Conservation (phyloP, 495 filamentous ascomycete genomes). For the Platismatia glauca region DNA sequence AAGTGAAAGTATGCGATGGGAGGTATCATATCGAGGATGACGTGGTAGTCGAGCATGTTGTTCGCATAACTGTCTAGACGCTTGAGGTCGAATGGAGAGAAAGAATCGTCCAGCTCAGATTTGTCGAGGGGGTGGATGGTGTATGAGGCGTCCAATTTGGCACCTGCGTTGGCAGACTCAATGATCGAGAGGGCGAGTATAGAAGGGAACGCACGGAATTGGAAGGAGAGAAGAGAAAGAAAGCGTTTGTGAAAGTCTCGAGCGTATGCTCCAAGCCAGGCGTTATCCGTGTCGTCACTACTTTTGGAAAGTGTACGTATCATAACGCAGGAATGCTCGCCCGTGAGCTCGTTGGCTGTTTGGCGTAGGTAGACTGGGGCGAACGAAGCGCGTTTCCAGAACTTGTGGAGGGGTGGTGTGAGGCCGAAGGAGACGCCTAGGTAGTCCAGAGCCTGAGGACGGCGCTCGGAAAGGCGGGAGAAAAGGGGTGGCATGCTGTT, state of each 20-base stretch:
- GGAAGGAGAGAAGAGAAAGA: conserved; percentile 76
- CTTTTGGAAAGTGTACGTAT: conserved; percentile 60
- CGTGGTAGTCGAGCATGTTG: conserved; percentile 95
- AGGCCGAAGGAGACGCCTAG: conserved; percentile 92
- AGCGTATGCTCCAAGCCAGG: conserved; percentile 83
- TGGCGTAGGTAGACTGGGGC: conserved; percentile 89
- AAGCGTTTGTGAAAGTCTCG: conserved; percentile 91
- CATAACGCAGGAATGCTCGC: conserved; percentile 98
- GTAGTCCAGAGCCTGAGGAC: conserved; percentile 77
- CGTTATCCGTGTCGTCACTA: conserved; percentile 57
- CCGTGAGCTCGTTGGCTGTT: conserved; percentile 91
- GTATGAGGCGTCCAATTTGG: conserved; percentile 45
- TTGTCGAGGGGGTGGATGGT: conserved; percentile 53
- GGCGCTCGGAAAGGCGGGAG: conserved; percentile 75
- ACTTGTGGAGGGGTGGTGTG: conserved; percentile 81
- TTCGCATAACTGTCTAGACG: conserved; percentile 90
- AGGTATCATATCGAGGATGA: conserved; percentile 89
- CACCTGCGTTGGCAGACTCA: conserved; percentile 71
- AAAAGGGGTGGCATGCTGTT: conserved; percentile 88
- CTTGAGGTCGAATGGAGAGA: conserved; percentile 91
- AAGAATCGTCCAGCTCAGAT: conserved; percentile 56
- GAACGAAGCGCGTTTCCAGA: conserved; percentile 89
- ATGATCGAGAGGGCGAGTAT: conserved; percentile 78
- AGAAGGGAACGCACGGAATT: conserved; percentile 79
- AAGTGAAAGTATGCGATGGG: conserved; percentile 75